These are phyloP conservation scores for Polytrichum formosum DNA, from an alignment of 225 moss, liverwort and hornwort genomes.

Conservation along the genomic window DNA sequence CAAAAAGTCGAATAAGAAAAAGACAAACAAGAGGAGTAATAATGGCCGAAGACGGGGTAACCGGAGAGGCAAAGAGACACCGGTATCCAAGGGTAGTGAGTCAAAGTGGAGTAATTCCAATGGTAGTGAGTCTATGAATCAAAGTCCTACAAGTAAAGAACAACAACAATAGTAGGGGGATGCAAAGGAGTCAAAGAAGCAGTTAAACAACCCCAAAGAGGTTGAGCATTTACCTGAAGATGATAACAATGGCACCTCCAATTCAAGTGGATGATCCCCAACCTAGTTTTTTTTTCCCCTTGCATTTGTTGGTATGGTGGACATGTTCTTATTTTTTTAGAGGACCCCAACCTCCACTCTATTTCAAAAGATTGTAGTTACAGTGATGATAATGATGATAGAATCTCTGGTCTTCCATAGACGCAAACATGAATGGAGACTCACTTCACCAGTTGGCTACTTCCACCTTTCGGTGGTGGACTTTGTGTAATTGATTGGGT, in stretches of 20 bases:
- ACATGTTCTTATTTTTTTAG: no score
- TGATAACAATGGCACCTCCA: conserved; percentile 23
- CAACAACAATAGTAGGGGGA: conserved; percentile 5
- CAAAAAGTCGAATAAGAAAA: background rate
- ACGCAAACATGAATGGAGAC: no score
- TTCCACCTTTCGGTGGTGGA: no score
- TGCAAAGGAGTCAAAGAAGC: background rate
- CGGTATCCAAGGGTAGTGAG: background rate
- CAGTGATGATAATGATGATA: no score
- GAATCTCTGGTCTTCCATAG: no score
- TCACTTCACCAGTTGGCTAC: no score
- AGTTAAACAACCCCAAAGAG: conserved; percentile 9
- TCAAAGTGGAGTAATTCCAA: background rate
- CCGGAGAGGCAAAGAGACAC: background rate
- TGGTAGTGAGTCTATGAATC: background rate
- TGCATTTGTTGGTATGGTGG: no score
- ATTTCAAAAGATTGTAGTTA: no score
- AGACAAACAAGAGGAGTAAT: background rate
- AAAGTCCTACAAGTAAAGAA: background rate
- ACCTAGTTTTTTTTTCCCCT: no score
- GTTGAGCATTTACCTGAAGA: background rate
- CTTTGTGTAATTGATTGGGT: no score
- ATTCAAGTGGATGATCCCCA: conserved; percentile 34
- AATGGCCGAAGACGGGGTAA: background rate
- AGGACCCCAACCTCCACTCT: no score